These are phyloP conservation scores for Diutina siamensis DNA, from an alignment of 1,139 yeast genomes.

Conservation along the genomic window DNA sequence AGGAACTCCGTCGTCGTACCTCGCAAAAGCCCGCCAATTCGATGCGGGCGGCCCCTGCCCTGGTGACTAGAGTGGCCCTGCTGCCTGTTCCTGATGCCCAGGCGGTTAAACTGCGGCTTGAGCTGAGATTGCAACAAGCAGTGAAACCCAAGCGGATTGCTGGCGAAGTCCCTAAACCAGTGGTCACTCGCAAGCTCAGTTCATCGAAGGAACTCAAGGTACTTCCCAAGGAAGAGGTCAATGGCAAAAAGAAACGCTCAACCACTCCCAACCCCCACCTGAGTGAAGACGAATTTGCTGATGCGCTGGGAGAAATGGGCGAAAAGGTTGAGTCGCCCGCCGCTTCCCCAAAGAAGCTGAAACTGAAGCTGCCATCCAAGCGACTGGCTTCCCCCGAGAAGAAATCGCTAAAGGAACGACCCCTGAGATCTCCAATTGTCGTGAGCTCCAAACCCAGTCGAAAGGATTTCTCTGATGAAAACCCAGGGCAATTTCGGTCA, in stretches of 20 bases:
- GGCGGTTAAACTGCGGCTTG: background rate
- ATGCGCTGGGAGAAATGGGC: background rate
- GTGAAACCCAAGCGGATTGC: conserved; percentile 4
- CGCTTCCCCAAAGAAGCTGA: background rate
- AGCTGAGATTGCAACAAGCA: conserved; percentile 3
- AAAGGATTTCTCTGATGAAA: conserved; percentile 19
- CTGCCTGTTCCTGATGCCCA: background rate
- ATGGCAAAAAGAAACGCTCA: background rate
- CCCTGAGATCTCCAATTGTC: conserved; percentile 8
- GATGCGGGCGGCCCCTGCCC: background rate
- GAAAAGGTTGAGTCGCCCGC: background rate
- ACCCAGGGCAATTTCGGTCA: conserved; percentile 23
- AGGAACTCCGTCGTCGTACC: conserved; percentile 30
- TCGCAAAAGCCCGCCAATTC: conserved; percentile 11
- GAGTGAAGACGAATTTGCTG: conserved; percentile 5
- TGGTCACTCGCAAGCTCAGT: background rate
- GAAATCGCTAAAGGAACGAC: conserved; percentile 16
- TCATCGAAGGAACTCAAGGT: background rate
- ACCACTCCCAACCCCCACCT: background rate
- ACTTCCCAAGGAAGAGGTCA: background rate
- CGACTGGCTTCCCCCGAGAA: conserved; percentile 32
- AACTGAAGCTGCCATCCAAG: conserved; percentile 13
- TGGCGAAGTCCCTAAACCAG: background rate
- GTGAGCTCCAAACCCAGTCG: conserved; percentile 22
- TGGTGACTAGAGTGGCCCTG: background rate